phyloP scores from a whole-genome alignment of 352 stramenopile species.

The Plasmopara halstedii region DNA sequence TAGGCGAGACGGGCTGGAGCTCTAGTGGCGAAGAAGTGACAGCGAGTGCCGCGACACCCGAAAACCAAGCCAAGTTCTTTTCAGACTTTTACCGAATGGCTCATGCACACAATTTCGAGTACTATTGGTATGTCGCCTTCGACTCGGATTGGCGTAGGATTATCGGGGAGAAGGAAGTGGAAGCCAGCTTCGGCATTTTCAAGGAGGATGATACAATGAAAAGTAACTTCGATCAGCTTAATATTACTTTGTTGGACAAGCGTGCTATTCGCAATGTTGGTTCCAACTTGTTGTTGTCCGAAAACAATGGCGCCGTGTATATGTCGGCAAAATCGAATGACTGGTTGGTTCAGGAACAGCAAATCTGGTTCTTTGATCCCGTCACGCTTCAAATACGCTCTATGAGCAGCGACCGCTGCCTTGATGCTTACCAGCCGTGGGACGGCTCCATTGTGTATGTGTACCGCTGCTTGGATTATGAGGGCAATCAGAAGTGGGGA shows the following conservation, averaged over 20 bases:
- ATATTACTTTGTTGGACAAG: slow-evolving; percentile 23
- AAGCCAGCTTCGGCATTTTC: slow-evolving; percentile 62
- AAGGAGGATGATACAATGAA: slow-evolving; percentile 47
- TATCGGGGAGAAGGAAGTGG: slow-evolving; percentile 41
- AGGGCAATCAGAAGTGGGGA: slow-evolving; percentile 61
- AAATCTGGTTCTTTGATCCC: slow-evolving; percentile 60
- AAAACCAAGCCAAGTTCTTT: slow-evolving; percentile 61
- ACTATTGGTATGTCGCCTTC: slow-evolving; percentile 73
- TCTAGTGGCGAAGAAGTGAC: slow-evolving; percentile 25
- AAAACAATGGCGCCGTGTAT: slow-evolving; percentile 28
- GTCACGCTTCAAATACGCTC: slow-evolving; percentile 44
- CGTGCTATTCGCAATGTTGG: slow-evolving; percentile 25
- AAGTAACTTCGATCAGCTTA: slow-evolving; percentile 39
- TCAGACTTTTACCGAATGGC: slow-evolving; percentile 59
- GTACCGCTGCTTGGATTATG: slow-evolving; percentile 41
- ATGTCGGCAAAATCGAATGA: slow-evolving; percentile 34
- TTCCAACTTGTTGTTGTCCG: slow-evolving; percentile 26
- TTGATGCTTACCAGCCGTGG: slow-evolving; percentile 46
- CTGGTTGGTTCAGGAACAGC: slow-evolving; percentile 45
- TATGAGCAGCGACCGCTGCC: slow-evolving; percentile 57
- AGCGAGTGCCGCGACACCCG: slow-evolving; percentile 32
- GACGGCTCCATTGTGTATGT: slow-evolving; percentile 48
- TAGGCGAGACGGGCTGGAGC: slow-evolving; percentile 68
- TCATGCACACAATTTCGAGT: slow-evolving; percentile 34
- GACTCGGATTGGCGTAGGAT: slow-evolving; percentile 51